Evolutionary conservation across 1,139 yeast species (phyloP), one percentile per base, ranked within the genome.

Genomic region (Kodamaea derodonti): DNA sequence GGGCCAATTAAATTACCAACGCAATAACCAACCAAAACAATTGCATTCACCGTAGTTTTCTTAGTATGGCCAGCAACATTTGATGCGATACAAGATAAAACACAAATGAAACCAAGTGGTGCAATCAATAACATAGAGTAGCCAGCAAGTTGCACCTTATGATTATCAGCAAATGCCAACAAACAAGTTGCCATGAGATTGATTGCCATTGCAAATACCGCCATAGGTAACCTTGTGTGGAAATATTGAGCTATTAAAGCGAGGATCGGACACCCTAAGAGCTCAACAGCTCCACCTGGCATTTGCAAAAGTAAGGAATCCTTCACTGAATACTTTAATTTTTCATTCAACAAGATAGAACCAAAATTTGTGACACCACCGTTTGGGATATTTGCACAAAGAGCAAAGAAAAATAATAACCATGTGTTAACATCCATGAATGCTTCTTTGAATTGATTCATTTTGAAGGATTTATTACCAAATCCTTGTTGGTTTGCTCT

Each of bases 51-150:
- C 4, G 79, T 73, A 31, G 75, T 59, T 52, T 80, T 77, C 56
- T 82, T 82, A 12, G 87, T 80, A 47, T 78, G 79, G 14, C 92
- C 92, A 3, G 87, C 82, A 8, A 78, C 74, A 48, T 83, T 83
- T 3, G 78, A 65, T 11, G 78, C 60, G 33, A 78, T 61, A 35
- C 65, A 56, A 15, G 77, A 61, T 41, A 77, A 60, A 24, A 69
- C 49, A 43, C 77, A 75, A 25, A 76, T 69, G 36, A 69, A 67
- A 1, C 72, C 66, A 29, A 74, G 56, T 2, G 72, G 69, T 4
- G 56, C 51, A 4, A 64, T 33, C 12, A 30, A 38, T 35, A 31
- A 36, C 27, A 51, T 30, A 27, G 35, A 35, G 22, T 26, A 39
- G 1, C 51, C 51, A 4, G 42, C 47, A 14, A 35, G 33, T 46